Evolutionary conservation across 768 basidiomycete species (phyloP).

Genomic region (Suillus alpinus): DNA sequence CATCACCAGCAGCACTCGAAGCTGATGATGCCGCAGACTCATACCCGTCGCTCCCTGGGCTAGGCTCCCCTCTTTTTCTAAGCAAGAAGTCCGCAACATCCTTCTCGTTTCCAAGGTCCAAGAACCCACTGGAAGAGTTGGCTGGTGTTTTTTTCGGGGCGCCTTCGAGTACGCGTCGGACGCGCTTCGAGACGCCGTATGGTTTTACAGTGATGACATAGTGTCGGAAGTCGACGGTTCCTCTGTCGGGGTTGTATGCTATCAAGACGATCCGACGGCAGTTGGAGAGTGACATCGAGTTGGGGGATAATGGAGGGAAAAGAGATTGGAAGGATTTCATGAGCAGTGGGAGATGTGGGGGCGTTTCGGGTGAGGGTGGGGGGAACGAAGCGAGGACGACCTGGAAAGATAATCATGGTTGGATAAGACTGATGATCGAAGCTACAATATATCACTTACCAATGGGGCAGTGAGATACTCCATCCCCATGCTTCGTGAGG

Average conservation of each 20-base stretch:
- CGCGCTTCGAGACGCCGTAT: slow-evolving; percentile 89
- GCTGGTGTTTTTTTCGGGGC: slow-evolving; percentile 28
- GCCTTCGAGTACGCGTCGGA: slow-evolving; percentile 82
- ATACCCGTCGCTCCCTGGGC: slow-evolving; percentile 59
- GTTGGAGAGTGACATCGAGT: slow-evolving; percentile 76
- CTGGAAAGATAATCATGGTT: slow-evolving; percentile 37
- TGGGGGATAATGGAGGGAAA: slow-evolving; percentile 89
- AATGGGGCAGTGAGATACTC: slow-evolving; percentile 92
- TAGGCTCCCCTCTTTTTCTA: slow-evolving; percentile 58
- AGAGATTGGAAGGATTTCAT: slow-evolving; percentile 96
- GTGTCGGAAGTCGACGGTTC: slow-evolving; percentile 90
- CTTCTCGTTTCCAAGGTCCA: slow-evolving; percentile 85
- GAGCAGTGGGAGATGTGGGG: slow-evolving; percentile 84
- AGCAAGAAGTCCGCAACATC: slow-evolving; percentile 96
- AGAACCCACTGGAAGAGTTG: slow-evolving; percentile 37
- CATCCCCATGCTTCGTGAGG: slow-evolving; percentile 73
- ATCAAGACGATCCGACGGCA: slow-evolving; percentile 93
- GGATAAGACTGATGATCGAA: neutral
- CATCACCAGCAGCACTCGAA: slow-evolving; percentile 82
- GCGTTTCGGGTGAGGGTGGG: slow-evolving; percentile 66
- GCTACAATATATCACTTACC: slow-evolving; percentile 43
- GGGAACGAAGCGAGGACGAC: slow-evolving; percentile 91
- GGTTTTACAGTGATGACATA: slow-evolving; percentile 94
- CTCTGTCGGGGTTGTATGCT: slow-evolving; percentile 83
- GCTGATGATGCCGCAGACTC: slow-evolving; percentile 80